Conservation (phyloP, 495 filamentous ascomycete species). For the Pseudevernia furfuracea region DNA sequence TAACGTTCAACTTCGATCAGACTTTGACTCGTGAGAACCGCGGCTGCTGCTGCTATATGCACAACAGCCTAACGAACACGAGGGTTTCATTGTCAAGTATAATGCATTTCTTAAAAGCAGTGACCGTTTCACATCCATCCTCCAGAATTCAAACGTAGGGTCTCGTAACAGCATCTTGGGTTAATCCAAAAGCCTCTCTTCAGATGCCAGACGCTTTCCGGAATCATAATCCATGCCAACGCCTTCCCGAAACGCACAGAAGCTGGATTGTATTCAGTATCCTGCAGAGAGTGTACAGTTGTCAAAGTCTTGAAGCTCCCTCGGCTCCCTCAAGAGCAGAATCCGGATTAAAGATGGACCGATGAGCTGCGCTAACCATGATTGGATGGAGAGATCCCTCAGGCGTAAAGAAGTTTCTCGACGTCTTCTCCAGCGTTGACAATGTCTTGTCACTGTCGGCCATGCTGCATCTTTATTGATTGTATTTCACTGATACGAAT, state of each 20-base stretch:
- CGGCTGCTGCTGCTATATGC: neutral
- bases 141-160: neutral
- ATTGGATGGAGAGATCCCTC: neutral
- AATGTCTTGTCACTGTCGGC: neutral
- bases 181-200: neutral
- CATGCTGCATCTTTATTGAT: slow-evolving; percentile 9
- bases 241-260: neutral
- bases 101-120: too few species aligned
- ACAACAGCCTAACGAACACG: neutral
- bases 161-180: neutral
- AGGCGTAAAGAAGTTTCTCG: slow-evolving; percentile 9
- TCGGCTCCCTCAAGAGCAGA: neutral
- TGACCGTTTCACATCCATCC: too few species aligned
- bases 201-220: neutral
- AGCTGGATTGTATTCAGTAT: neutral
- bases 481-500: neutral
- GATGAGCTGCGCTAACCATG: neutral
- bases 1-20: neutral
- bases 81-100: neutral
- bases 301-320: neutral
- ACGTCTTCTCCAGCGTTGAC: neutral
- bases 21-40: too few species aligned
- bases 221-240: neutral
- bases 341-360: neutral
- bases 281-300: neutral